These are phyloP conservation scores for Uronychia binucleata DNA, from an alignment of 73 alveolate species.

Conservation along the genomic window DNA sequence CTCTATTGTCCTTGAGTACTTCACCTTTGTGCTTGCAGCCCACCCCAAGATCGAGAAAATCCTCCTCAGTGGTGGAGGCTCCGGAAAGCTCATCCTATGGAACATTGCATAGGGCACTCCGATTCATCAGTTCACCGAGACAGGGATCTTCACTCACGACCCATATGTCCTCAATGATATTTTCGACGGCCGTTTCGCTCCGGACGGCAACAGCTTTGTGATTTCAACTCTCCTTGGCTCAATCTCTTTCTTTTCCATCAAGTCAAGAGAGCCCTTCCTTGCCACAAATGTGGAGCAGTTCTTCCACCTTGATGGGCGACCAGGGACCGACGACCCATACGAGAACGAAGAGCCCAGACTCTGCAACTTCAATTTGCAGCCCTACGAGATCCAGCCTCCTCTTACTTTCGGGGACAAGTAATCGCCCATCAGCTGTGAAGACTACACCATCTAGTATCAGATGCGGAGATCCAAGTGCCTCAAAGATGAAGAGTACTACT, in stretches of 20 bases:
- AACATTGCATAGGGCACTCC: constrained; percentile 9
- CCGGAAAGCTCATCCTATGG: constrained; percentile 44
- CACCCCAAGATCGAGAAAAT: constrained; percentile 50
- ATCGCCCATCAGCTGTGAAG: constrained; percentile 10
- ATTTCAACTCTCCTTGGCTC: constrained; percentile 15
- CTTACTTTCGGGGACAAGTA: constrained; percentile 22
- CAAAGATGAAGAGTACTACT: not conserved
- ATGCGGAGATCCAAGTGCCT: not conserved
- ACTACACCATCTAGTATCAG: constrained; percentile 6
- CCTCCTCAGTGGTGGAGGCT: constrained; percentile 52
- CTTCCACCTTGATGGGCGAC: constrained; percentile 19
- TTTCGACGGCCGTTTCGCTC: constrained; percentile 54
- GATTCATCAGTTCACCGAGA: constrained; percentile 34
- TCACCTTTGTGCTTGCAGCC: constrained; percentile 51
- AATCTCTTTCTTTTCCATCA: not conserved
- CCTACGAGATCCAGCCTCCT: constrained; percentile 42
- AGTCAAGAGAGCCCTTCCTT: not conserved
- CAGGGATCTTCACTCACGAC: constrained; percentile 44
- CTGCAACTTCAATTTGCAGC: constrained; percentile 15
- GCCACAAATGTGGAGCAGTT: constrained; percentile 56
- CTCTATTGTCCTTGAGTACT: constrained; percentile 8
- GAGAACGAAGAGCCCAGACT: constrained; percentile 32
- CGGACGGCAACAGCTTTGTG: constrained; percentile 47
- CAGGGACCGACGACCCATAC: constrained; percentile 5
- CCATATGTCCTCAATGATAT: constrained; percentile 23